These are phyloP conservation scores for Pythium rhizo-oryzae DNA, from an alignment of 352 stramenopile species.

Conservation along the genomic window DNA sequence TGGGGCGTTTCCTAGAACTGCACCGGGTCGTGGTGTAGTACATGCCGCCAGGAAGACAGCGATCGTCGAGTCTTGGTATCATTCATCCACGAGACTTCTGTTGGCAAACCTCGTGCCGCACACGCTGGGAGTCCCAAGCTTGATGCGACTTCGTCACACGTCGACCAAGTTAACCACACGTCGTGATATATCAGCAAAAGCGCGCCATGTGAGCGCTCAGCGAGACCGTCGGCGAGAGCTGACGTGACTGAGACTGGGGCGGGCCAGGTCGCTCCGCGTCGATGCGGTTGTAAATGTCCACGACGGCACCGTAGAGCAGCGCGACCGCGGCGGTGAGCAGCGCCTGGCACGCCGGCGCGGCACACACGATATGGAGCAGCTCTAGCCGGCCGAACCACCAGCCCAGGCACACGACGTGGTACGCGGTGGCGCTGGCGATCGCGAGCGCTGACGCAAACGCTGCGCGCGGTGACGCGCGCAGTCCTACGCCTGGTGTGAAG, in stretches of 20 bases:
- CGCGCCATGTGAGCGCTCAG: background rate
- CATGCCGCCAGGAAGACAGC: no score
- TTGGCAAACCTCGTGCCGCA: no score
- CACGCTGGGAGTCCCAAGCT: no score
- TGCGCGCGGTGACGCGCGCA: background rate
- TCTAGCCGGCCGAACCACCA: constrained; percentile 17
- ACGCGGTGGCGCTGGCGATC: constrained; percentile 10
- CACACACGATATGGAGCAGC: constrained; percentile 13
- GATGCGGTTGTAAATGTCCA: constrained; percentile 5
- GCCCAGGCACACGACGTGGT: constrained; percentile 17
- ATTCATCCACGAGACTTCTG: no score
- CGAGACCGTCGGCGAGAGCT: background rate
- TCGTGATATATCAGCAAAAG: no score
- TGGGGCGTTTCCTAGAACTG: no score
- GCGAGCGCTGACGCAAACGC: constrained; percentile 5
- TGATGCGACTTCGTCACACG: no score
- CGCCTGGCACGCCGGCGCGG: constrained; percentile 14
- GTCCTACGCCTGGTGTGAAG: background rate
- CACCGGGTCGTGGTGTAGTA: no score
- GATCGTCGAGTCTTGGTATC: no score
- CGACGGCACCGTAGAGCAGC: constrained; percentile 14
- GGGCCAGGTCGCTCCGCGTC: background rate
- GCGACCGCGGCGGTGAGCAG: constrained; percentile 21
- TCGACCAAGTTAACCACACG: no score
- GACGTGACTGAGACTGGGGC: background rate